Conservation (phyloP, 495 filamentous ascomycete genomes). For the Aeminium ludgeri region DNA sequence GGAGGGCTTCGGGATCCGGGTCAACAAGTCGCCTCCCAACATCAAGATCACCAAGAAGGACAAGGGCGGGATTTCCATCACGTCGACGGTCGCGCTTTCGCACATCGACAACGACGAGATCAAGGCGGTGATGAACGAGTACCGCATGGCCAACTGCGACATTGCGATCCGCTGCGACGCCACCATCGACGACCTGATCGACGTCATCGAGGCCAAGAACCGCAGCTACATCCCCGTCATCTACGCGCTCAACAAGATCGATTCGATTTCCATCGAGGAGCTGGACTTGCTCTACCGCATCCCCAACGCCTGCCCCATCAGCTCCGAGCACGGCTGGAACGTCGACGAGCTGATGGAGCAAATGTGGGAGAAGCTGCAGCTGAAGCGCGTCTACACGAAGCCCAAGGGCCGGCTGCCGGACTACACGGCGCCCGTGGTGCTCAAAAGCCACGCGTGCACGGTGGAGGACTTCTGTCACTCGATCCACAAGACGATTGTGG, state of each 20-base stretch:
- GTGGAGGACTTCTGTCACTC: slow-evolving; percentile 96
- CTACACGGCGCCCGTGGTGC: slow-evolving; percentile 80
- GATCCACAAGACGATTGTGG: slow-evolving; percentile 89
- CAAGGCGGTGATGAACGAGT: slow-evolving; percentile 92
- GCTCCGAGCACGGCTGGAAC: slow-evolving; percentile 97
- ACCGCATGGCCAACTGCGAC: slow-evolving; percentile 91
- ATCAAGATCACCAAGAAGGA: slow-evolving; percentile 99
- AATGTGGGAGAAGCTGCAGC: slow-evolving; percentile 94
- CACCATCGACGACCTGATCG: slow-evolving; percentile 80
- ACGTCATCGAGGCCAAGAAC: slow-evolving; percentile 87
- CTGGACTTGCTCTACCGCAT: slow-evolving; percentile 91
- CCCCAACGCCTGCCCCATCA: slow-evolving; percentile 90
- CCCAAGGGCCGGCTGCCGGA: slow-evolving; percentile 91
- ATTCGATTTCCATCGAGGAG: slow-evolving; percentile 94
- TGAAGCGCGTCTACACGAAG: slow-evolving; percentile 91
- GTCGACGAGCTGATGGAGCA: slow-evolving; percentile 88
- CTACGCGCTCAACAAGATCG: slow-evolving; percentile 98
- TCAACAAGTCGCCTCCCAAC: slow-evolving; percentile 94
- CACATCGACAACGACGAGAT: slow-evolving; percentile 94
- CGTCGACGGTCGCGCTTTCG: slow-evolving; percentile 74
- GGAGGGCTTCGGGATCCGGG: slow-evolving; percentile 92
- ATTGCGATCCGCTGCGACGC: slow-evolving; percentile 97
- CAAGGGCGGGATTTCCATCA: slow-evolving; percentile 90
- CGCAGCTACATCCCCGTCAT: slow-evolving; percentile 94
- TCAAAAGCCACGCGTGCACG: slow-evolving; percentile 63